Evolutionary conservation across 371 early-diverging fungal genomes (phyloP), one percentile per base, ranked within the genome.

Genomic region (Parasitella parasitica): DNA sequence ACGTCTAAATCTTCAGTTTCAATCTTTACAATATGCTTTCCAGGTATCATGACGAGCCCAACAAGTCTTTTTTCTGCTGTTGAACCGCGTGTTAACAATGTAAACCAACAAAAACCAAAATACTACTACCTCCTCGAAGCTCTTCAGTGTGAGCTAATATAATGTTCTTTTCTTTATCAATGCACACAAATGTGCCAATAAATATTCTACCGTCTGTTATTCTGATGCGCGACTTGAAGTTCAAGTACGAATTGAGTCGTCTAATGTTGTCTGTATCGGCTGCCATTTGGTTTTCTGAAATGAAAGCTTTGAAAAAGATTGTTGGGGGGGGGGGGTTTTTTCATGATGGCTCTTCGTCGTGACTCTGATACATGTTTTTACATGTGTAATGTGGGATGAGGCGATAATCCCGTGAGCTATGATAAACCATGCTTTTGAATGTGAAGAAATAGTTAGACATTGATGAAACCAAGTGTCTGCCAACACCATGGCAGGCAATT

Each of bases 21-120:
- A 9, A 83, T 78, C 56, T 83, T 86, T 36, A 86, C 83, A 8
- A 94, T 64, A 64, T 93, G 93, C 53, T 87, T 81, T 22, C 95
- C 95, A 1, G 95, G 95, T 13, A 95, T 86, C 95, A 95, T 93
- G 66, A 93, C 83, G 58, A 93, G 73, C 6, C 93, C 93, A 20
- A 95, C 92, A 34, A 84, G 78, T 22, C 94, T 78, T 67, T 83
- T 69, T 54, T 85, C 87, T 57, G 72, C 89, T 90, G 50, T 39
- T 20, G 7, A 9, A 16, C n/a, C n/a, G n/a, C n/a, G 18, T 7
- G 9, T 11, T 22, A 43, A 11, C n/a, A 58, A n/a, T 13, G 24
- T 18, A 15, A 13, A 28, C 11, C 26, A 20, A 1, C 34, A 4
- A 53, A 57, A 43, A 3, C 43, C 9, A 3, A 22, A 18, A 12